Base-by-base conservation (phyloP, 495 filamentous ascomycete species). In the Lasiosphaeriaceae sp. region DNA sequence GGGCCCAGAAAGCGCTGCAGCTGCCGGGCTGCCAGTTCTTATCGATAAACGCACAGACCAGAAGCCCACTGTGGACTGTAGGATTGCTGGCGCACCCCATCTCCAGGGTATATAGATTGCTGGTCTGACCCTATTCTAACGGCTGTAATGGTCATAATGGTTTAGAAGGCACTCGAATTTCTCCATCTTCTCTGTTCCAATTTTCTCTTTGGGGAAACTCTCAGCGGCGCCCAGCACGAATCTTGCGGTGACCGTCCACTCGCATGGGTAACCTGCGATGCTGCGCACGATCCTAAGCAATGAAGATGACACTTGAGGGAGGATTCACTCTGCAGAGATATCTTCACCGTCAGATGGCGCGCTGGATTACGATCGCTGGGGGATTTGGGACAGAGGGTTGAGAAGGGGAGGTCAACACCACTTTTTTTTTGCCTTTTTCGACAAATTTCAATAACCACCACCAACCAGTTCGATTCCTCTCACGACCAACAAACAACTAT, bases 261-360 rank as follows among this genome's bases (percentile, higher is more conserved):
- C 77, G 64, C 71, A 74, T 58, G 73, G 76, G 75, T 68, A 80
- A 70, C 74, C 70, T 68, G 70, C 78, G 77, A 77, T 68, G 70
- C 67, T 74, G 67, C 57, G 60, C 60, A 56, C 54, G 64, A 65
- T 70, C 73, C 66, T 77, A 75, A 74, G 73, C 77, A 78, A 77
- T 76, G 74, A 72, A 73, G 71, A 75, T 59, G 23, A 76, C 51
- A 52, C 71, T 77, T 80, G 67, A 76, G 71, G 67, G 73, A 79
- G 75, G 75, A 26, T 65, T 73, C 72, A 81, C 73, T 74, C 76
- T 76, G 76, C 77, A 77, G 75, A 80, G 75, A 47, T 60, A 70
- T 76, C 73, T 74, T 73, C 72, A 71, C 77, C 76, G 75, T 75
- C 76, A 72, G 67, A 66, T 79, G 75, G 78, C 78, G 71, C 66